Evolutionary conservation across 345 rosid genomes (phyloP).

Genomic region (Hibiscus mutabilis): DNA sequence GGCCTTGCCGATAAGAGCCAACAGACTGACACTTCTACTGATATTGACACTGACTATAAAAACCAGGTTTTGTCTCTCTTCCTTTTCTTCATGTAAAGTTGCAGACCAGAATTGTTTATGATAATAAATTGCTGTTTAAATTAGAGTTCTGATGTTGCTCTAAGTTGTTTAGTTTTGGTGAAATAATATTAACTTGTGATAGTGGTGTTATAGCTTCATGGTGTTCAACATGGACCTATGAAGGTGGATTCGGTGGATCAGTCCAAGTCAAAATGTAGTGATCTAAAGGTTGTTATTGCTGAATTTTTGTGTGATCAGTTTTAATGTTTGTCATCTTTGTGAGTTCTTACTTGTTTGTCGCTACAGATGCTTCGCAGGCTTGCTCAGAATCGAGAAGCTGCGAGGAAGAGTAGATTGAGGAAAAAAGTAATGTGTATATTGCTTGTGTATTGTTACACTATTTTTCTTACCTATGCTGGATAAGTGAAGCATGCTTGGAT

Average conservation of each 20-base stretch:
- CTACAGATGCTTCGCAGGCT: constrained; percentile 66
- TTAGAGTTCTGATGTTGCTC: neutral
- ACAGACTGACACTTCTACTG: constrained; percentile 95
- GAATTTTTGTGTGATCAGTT: neutral
- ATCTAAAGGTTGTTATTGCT: constrained; percentile 47
- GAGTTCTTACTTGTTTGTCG: neutral
- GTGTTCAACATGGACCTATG: constrained; percentile 36
- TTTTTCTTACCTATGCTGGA: neutral
- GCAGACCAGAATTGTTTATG: neutral
- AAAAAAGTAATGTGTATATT: constrained; percentile 52
- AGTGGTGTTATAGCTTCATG: constrained; percentile 30
- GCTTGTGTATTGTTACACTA: neutral
- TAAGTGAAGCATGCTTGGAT: constrained; percentile 25
- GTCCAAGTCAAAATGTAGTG: constrained; percentile 48
- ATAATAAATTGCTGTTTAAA: constrained; percentile 3
- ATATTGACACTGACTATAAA: constrained; percentile 78
- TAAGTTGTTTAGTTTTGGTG: neutral
- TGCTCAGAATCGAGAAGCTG: constrained; percentile 97
- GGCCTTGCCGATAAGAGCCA: constrained; percentile 79
- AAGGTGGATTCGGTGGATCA: constrained; percentile 54
- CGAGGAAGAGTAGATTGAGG: constrained; percentile 83
- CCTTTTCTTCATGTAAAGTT: neutral
- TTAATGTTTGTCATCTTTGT: neutral
- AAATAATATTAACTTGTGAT: neutral
- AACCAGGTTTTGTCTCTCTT: constrained; percentile 54